Conservation (phyloP, 202 grass and related monocot species). For the Alloteropsis angusta region DNA sequence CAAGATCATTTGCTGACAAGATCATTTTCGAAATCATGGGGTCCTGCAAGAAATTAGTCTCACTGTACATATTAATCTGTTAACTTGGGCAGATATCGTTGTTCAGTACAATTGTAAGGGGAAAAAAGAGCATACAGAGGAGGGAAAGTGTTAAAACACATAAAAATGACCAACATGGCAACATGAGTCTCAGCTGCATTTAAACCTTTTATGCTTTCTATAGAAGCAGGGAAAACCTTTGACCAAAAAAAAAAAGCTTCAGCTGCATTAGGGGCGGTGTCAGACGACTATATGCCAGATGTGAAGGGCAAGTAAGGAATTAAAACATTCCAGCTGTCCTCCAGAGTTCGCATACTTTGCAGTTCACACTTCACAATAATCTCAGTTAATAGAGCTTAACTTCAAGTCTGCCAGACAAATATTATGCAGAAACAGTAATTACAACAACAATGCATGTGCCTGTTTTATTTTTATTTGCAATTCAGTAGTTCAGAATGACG, state of each 20-base stretch:
- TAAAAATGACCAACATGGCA: not conserved
- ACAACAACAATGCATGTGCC: not conserved
- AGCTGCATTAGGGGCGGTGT: not conserved
- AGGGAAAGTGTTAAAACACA: not conserved
- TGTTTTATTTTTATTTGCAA: not conserved
- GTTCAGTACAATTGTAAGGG: not conserved
- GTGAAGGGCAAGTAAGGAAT: not conserved
- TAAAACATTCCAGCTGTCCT: not conserved
- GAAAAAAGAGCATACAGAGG: not conserved
- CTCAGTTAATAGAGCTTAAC: not conserved
- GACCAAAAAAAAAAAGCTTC: not conserved
- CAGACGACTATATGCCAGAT: not conserved
- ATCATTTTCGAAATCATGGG: constrained; percentile 98
- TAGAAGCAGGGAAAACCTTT: too few relatives aligned
- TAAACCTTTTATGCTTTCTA: too few relatives aligned
- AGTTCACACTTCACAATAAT: not conserved
- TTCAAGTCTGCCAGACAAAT: not conserved
- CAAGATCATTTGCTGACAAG: constrained; percentile 70
- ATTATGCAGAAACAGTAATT: too few relatives aligned
- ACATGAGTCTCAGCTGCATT: not conserved
- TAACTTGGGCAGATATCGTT: not conserved
- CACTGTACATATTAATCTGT: constrained; percentile 5
- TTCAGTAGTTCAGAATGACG: not conserved
- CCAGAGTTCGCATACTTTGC: too few relatives aligned
- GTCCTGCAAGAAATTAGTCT: constrained; percentile 45